A percentile compares a stretch with the other conserved stretches of the same genome.
Conservation (phyloP, 495 filamentous ascomycete genomes). For the Xylaria flabelliformis region DNA sequence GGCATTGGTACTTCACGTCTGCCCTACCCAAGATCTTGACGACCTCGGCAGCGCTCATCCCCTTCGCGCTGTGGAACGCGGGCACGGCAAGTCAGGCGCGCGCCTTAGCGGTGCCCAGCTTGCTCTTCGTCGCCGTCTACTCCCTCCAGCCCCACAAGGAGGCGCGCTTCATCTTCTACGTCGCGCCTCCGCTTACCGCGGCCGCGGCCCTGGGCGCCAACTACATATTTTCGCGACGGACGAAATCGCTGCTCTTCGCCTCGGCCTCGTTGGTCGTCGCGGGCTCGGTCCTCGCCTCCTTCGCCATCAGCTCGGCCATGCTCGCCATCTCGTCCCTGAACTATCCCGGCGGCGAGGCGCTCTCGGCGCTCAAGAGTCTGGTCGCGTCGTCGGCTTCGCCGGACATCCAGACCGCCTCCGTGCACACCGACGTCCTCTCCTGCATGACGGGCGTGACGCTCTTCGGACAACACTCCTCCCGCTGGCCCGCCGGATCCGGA, state of each 20-base stretch:
- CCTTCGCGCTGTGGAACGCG: constrained; percentile 63
- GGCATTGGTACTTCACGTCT: constrained; percentile 82
- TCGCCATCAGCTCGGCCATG: constrained; percentile 65
- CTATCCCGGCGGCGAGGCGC: constrained; percentile 84
- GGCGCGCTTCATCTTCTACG: constrained; percentile 92
- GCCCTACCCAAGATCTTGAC: constrained; percentile 82
- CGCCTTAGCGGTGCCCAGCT: constrained; percentile 66
- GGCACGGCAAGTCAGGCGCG: constrained; percentile 48
- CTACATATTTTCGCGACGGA: constrained; percentile 72
- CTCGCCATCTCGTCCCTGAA: constrained; percentile 79
- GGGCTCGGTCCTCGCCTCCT: constrained; percentile 63
- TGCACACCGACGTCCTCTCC: constrained; percentile 85
- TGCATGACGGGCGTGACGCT: constrained; percentile 95
- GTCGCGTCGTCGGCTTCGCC: constrained; percentile 46
- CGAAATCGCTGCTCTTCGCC: constrained; percentile 63
- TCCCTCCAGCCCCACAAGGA: constrained; percentile 93
- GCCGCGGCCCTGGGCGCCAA: constrained; percentile 74
- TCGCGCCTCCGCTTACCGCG: constrained; percentile 80
- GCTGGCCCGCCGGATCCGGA: constrained; percentile 26
- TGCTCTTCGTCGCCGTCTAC: constrained; percentile 80
- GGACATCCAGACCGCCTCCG: constrained; percentile 42
- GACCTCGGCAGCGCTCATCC: constrained; percentile 67
- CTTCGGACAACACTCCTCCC: constrained; percentile 66
- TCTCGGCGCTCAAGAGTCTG: constrained; percentile 60
- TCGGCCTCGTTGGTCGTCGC: constrained; percentile 62